Evolutionary conservation across 139 green algal genomes (phyloP), one percentile per base, ranked within the genome.

Genomic region (Picochlorum sp.): DNA sequence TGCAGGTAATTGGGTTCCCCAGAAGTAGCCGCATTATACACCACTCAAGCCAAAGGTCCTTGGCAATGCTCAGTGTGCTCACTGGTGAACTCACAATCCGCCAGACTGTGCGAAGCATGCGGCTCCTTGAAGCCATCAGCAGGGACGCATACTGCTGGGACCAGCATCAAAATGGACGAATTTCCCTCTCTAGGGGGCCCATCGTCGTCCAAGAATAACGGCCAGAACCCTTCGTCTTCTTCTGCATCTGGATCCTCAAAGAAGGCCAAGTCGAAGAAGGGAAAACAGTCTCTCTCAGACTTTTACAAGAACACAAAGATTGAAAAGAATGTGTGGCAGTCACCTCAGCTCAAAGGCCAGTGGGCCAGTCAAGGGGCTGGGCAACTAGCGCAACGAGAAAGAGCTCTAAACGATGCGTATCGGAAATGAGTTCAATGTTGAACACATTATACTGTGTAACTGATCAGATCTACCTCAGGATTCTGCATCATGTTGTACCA

Each of bases 21-120:
- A 8, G 83, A 90, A 68, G 86, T 76, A 1, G 85, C 83, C 0
- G 63, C 71, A 15, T 78, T 75, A 31, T 78, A 76, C 3, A 77
- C 72, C 10, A 59, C 60, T 13, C 68, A 81, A 1, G 28, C 34
- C 16, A 52, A 70, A 49, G 67, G 57, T 62, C 76, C 70, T 49
- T 87, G 78, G 83, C 23, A 51, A 3, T 87, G 83, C 67, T 45
- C 49, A 15, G n/a, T 49, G 0, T 87, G 83, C 65, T 85, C 76
- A 16, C 72, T 85, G 20, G 34, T 77, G 50, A 87, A 87, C 37
- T 73, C 71, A 15, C 77, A 75, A 8, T 26, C 57, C 2, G 50
- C 54, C 4, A 41, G 20, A 14, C 59, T 55, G 47, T 88, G 81
- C 61, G 81, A 83, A 58, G 81, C 76, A 13, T 86, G 81, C 60